phyloP scores from a whole-genome alignment of 768 basidiomycete genomes.

The Suillus subluteus region DNA sequence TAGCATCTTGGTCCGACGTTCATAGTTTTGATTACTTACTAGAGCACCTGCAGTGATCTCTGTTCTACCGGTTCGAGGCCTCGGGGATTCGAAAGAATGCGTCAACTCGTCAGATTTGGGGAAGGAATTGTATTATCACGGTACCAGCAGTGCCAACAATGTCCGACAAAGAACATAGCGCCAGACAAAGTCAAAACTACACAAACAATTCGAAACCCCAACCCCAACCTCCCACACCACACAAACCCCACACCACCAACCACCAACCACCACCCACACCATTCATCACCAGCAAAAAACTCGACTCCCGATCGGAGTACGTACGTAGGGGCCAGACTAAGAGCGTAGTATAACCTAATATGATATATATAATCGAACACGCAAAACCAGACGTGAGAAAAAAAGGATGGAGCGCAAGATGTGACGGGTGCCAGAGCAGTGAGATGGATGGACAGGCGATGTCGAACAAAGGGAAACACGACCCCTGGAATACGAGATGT shows the following conservation, averaged over 20 bases:
- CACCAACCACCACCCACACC: conserved; percentile 18
- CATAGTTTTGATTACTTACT: not conserved
- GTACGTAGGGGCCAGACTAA: conserved; percentile 27
- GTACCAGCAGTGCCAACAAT: not conserved
- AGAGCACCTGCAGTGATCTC: not conserved
- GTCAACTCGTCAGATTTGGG: not conserved
- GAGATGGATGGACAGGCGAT: conserved; percentile 15
- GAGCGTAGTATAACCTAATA: conserved; percentile 26
- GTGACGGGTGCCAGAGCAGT: conserved; percentile 18
- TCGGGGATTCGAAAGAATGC: not conserved
- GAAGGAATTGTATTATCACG: conserved; percentile 2
- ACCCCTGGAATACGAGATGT: conserved; percentile 17
- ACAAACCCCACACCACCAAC: conserved; percentile 18
- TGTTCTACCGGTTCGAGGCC: not conserved
- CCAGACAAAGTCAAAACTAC: conserved; percentile 4
- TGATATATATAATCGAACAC: conserved; percentile 34
- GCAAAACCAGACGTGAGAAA: conserved; percentile 24
- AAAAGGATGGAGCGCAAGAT: conserved; percentile 13
- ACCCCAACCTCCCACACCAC: conserved; percentile 10
- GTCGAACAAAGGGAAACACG: conserved; percentile 17
- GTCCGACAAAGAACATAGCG: conserved; percentile 2
- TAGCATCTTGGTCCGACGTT: not conserved
- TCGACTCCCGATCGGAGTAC: conserved; percentile 13
- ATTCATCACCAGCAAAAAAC: conserved; percentile 21
- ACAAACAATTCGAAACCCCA: conserved; percentile 14